Base-by-base conservation (phyloP, 257 asterid species). In the Solanum boliviense region DNA sequence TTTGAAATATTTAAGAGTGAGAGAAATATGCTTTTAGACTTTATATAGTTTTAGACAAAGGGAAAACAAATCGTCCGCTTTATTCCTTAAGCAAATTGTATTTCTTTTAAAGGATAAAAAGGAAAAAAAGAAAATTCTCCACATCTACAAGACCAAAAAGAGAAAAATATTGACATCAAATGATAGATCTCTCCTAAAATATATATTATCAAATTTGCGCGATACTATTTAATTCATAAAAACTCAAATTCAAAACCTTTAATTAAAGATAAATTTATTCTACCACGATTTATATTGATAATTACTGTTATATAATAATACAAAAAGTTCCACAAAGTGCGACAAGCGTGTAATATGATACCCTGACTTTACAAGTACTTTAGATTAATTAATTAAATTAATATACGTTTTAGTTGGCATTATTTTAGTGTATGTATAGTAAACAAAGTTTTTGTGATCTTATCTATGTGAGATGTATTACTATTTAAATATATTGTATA, bases 341-440 rank as follows among this genome's bases (percentile, higher is more conserved):
- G 95, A 92, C 95, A 93, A 90, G 95, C 94, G 94, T 93, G 95
- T 90, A 87, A 91, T 90, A 87, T 72, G 88, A 86, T 91, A 87
- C 90, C 91, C 89, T 89, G 84, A 91, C 94, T 92, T 92, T 89
- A 88, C 62, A 87, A 91, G 86, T 87, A 70, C 88, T 85, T 89
- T 91, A 76, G 70, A 84, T 70, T 70, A 29, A 70, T 70, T 70
- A 29, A 71, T 31, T 56, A 56, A 52, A 56, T 56, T 82, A 67
- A 56, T 74, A 71, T 58, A 62, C 67, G 68, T 75, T 68, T 74
- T 25, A 86, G 84, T 83, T 58, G 84, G 52, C 85, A 87, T 87
- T 76, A 85, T 68, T 85, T 71, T 48, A 87, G 86, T 82, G 34
- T 21, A 56, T 56, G 10, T 56, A 11, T 32, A 23, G 13, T 29